Evolutionary conservation across 306 rosid genomes (phyloP).

Genomic region (Parietaria judaica): DNA sequence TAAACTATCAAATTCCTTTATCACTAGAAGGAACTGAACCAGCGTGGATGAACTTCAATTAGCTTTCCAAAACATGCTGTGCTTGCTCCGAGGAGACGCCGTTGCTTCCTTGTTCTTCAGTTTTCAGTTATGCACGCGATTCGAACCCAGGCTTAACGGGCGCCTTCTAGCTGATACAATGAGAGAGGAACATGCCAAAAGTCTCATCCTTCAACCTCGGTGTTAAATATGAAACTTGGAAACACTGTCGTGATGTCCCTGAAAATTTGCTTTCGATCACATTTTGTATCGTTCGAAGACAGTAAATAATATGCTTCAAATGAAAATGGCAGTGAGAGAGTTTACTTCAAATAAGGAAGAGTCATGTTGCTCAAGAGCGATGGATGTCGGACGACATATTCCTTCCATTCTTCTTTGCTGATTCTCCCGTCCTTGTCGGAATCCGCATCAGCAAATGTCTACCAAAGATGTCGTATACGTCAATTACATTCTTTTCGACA

Average conservation of each 20-base stretch:
- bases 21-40: background rate
- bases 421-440: slow-evolving; percentile 67
- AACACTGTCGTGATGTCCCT: slow-evolving; percentile 53
- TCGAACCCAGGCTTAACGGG: background rate
- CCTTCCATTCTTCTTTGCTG: slow-evolving; percentile 68
- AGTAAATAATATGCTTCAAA: background rate
- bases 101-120: background rate
- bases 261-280: slow-evolving; percentile 1
- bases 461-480: slow-evolving; percentile 5
- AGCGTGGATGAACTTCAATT: too few relatives aligned
- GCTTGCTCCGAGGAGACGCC: background rate
- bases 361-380: slow-evolving; percentile 72
- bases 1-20: background rate
- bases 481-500: background rate
- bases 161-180: background rate
- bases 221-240: slow-evolving; percentile 51
- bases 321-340: slow-evolving; percentile 1
- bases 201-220: slow-evolving; percentile 36
- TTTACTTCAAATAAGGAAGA: slow-evolving; percentile 75
- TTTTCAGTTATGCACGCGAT: background rate
- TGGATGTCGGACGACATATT: slow-evolving; percentile 47
- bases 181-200: background rate
- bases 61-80: slow-evolving; percentile 1
- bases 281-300: too few relatives aligned
- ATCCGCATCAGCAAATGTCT: slow-evolving; percentile 77